Evolutionary conservation across 1,139 yeast genomes (phyloP), one percentile per base, ranked within the genome.

Genomic region (Sugiyamaella japonica): DNA sequence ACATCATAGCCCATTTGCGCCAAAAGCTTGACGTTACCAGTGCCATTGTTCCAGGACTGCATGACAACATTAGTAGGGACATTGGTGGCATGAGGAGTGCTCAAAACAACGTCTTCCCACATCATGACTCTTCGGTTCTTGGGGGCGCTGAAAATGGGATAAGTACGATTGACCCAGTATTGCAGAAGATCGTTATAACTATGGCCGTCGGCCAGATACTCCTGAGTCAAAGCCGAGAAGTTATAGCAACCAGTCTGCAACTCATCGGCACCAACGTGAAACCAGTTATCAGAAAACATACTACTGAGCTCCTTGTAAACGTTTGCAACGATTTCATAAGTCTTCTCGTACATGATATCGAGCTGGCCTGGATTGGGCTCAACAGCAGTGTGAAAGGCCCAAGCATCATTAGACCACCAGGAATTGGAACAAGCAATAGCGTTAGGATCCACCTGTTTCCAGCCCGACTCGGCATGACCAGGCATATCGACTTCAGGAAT

Each of bases 241-340:
- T 73, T 70, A 64, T 74, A 78, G 63, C 82, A 78, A 15, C 60
- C 62, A 12, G 69, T 62, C 48, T 68, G 69, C 48, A 78, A 62
- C 63, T 78, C 82, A 63, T 78, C 82, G 41, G 70, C 72, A 4
- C 82, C 82, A 37, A 77, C 77, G 61, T 78, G 82, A 69, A 77
- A 76, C 25, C 70, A 64, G 46, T 71, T 60, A 55, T 77, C 81
- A 1, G 63, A 53, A 60, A 78, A 77, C 17, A 76, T 55, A 1
- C 55, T 57, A 31, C 71, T 65, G 23, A 78, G 57, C 54, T 78
- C 81, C 17, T 70, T 60, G 59, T 71, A 76, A n/a, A 78, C 72
- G 31, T 69, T 64, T 34, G 63, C 62, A 3, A 77, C 70, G 10
- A 74, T 72, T 1, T 69, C 66, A 56, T 75, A 76, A 2, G 78